Evolutionary conservation across 345 rosid genomes (phyloP), one percentile per base, ranked within the genome.

Genomic region (Ricinus communis): DNA sequence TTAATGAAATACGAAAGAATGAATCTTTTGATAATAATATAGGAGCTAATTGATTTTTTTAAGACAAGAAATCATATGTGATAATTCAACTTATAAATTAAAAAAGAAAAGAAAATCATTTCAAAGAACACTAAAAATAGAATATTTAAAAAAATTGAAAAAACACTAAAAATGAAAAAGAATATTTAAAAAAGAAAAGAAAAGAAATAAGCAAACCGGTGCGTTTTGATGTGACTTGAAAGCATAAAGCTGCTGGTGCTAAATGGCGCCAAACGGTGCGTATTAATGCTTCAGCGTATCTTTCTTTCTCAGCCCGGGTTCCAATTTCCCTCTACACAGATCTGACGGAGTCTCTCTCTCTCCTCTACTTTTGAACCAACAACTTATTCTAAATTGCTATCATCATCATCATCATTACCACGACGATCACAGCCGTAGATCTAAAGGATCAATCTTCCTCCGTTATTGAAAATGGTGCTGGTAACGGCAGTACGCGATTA

Each of bases 401-500:
- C 40, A 15, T 15, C 30, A 30, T 51, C 55, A 1, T 22, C 1
- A 4, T 6, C 38, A 33, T 2, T 33, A 6, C 4, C 4, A 33
- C 38, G 38, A 33, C 40, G 30, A 62, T 43, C 69, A 40, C 57
- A 41, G 47, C 71, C 76, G 46, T 74, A 68, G 74, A 76, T 83
- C 84, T 69, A 53, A 63, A 58, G 63, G 57, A 38, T 18, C 38
- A 28, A 22, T 12, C 53, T 11, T 11, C 27, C 27, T 6, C 66
- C 36, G 24, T n/a, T 22, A 4, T 33, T 59, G 9, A 24, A 36
- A 70, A 91, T 95, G 97, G 99, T 90, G 67, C 75, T 92, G 67
- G 87, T 92, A 24, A 73, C 91, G 56, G 90, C 98, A 19, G 93
- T 70, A 30, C 97, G 97, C 58, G 96, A 95, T 80, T 95, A 95